Evolutionary conservation across 2,329 filamentous ascomycete species (phyloP), one percentile per base, ranked within the genome.

Genomic region (Aureobasidium sp.): DNA sequence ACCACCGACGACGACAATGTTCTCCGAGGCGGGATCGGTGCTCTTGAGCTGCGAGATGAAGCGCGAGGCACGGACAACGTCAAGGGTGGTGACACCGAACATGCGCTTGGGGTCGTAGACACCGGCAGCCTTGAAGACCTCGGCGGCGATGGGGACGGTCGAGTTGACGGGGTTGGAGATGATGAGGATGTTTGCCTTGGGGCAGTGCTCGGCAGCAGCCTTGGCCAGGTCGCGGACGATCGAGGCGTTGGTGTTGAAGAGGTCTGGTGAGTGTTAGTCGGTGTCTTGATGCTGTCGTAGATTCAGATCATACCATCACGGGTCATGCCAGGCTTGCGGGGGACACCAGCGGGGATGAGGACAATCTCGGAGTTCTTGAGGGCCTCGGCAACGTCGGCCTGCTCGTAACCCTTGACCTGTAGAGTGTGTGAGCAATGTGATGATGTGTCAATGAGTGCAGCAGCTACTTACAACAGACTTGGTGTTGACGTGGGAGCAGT

Each of bases 111-210:
- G 92, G 87, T 99, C 93, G 88, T 97, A 99, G 82, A 97, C 93
- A 70, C 91, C 91, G 72, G 82, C 84, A 77, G 85, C 81, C 88
- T 97, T 97, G 90, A 92, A 96, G 76, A 97, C 87, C 86, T 97
- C 94, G 76, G 91, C 88, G 76, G 87, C 88, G 81, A 99, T 99
- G 77, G 94, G 94, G 73, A 99, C 94, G 75, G 94, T 99, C 72
- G 91, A 97, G 91, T 99, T 99, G 82, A 99, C 92, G 66, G 94
- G 94, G 87, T 99, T 99, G 79, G 92, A 86, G 81, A 99, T 99
- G 84, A 99, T 86, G 76, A 97, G 87, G 78, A 97, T 84, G 82
- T 96, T 96, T 79, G 94, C 94, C 68, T 97, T 84, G 73, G 94
- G 94, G 75, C 88, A 85, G 70, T 90, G 85, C 73, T 96, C 87